Conservation (phyloP, 2,329 filamentous ascomycete species). For the Stachybotrys chartarum region DNA sequence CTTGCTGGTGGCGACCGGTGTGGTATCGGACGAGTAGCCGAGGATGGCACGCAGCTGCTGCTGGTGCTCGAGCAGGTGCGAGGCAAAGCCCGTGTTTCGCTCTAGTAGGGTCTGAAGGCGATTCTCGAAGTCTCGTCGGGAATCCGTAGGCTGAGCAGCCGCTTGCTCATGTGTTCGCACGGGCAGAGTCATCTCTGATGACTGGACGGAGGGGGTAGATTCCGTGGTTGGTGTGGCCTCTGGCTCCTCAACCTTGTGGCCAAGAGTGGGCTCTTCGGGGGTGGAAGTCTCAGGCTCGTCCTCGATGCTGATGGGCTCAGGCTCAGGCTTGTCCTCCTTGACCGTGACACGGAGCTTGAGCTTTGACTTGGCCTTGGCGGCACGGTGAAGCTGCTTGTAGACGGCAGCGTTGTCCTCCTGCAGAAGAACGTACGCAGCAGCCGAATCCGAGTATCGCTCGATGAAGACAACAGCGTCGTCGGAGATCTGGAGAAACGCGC, state of each 20-base stretch:
- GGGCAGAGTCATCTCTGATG: constrained; percentile 12
- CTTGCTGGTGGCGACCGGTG: neutral
- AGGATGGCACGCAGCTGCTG: neutral
- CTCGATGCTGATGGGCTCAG: constrained; percentile 42
- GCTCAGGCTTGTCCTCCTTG: constrained; percentile 24
- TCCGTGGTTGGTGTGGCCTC: constrained; percentile 4
- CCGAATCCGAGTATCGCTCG: constrained; percentile 94
- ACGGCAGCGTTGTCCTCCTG: constrained; percentile 71
- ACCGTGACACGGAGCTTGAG: constrained; percentile 74
- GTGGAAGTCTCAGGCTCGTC: constrained; percentile 33
- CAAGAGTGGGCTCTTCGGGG: neutral
- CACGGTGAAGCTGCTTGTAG: constrained; percentile 95
- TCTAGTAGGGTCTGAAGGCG: constrained; percentile 18
- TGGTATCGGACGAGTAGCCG: neutral
- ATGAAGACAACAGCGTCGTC: constrained; percentile 46
- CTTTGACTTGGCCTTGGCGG: constrained; percentile 97
- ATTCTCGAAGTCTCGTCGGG: constrained; percentile 17
- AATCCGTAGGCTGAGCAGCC: constrained; percentile 2
- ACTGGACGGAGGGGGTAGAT: constrained; percentile 6
- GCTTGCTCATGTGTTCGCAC: constrained; percentile 8
- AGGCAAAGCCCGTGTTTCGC: constrained; percentile 8
- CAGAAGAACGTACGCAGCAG: constrained; percentile 70
- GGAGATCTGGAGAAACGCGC: constrained; percentile 26
- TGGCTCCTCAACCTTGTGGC: neutral
- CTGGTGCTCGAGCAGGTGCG: constrained; percentile 2